Evolutionary conservation across 305 asterid genomes (phyloP).

Genomic region (Fraxinus angustifolia): DNA sequence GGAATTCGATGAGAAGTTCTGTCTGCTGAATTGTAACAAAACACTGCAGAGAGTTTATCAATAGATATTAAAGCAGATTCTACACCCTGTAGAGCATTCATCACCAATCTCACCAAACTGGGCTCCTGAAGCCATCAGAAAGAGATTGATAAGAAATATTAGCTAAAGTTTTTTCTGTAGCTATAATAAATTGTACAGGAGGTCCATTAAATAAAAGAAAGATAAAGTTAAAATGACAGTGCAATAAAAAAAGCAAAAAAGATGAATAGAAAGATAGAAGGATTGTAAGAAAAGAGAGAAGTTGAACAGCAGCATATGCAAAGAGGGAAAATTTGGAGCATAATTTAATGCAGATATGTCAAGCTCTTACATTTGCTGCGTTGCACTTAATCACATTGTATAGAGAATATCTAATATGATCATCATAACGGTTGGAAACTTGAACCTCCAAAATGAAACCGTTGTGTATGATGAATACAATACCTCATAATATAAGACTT

Average conservation of each 20-base stretch:
- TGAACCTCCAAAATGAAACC: neutral
- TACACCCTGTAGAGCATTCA: constrained; percentile 87
- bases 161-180: neutral
- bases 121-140: constrained; percentile 58
- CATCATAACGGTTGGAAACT: neutral
- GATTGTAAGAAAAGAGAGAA: neutral
- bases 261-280: constrained; percentile 1
- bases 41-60: constrained; percentile 54
- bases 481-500: neutral
- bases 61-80: constrained; percentile 75
- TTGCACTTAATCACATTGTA: neutral
- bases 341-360: neutral
- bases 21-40: constrained; percentile 73
- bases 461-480: neutral
- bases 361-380: constrained; percentile 1
- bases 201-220: neutral
- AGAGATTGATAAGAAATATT: constrained; percentile 15
- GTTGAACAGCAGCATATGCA: neutral
- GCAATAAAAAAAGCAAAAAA: constrained; percentile 3
- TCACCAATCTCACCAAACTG: constrained; percentile 81
- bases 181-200: neutral
- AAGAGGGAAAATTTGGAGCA: neutral
- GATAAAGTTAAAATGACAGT: neutral
- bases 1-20: constrained; percentile 73
- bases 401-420: neutral